Base-by-base conservation (phyloP, 2,329 filamentous ascomycete genomes). In the Phaeophleospora eucalypticola region DNA sequence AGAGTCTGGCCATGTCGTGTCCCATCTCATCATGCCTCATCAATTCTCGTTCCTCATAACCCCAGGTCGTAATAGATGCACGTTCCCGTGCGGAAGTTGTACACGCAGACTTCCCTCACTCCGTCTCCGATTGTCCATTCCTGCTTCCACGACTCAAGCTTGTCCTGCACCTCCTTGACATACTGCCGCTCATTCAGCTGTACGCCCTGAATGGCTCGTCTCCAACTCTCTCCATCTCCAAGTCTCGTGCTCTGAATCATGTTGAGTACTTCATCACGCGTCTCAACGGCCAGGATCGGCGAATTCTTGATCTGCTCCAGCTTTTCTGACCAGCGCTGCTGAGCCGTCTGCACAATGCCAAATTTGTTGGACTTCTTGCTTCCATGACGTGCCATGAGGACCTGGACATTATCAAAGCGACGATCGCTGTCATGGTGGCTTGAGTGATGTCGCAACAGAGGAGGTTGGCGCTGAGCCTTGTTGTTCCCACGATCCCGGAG, bases 321-420 rank as follows among this genome's bases (percentile, higher is more conserved):
- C 29, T 90, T 75, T 46, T 79, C 80, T 21, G 80, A 76, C 21
- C 75, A 76, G 24, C 71, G 71, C 4, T 74, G 63, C 43, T 80
- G 73, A n/a, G 78, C 79, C 56, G 90, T 86, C 64, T 95, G 88
- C 39, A 96, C 83, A 41, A 97, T 89, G 20, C 84, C 84, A 62
- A 83, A 83, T 43, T 91, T 83, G 68, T 95, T 96, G 53, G 86
- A 87, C 72, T 96, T 97, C 69, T 95, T 96, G 67, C 84, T 89
- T 59, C 84, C 83, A 41, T 89, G 90, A 47, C 87, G 84, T 1
- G 87, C 82, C 4, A 89, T 79, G 3, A 96, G 77, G n/a, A 97
- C 84, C 50, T 86, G 84, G 37, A 97, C 89, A 46, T 91, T 86
- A 57, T 86, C 83, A 48, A 82, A 77, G 36, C 52, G 50, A 29